Evolutionary conservation across 116 monocot species (phyloP), one percentile per base, ranked within the genome.

Genomic region (Iris pallida): DNA sequence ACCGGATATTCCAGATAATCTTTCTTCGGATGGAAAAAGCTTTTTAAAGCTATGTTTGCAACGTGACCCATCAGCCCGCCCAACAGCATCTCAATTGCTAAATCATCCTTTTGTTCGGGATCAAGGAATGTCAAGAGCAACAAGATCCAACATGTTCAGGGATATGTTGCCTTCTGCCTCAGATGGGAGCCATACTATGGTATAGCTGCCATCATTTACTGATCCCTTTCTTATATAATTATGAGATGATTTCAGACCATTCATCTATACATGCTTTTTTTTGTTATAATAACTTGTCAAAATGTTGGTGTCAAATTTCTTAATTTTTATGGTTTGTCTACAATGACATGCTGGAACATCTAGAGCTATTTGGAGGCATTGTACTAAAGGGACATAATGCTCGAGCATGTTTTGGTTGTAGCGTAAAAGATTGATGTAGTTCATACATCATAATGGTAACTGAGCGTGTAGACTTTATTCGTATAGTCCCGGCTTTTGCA

Each of bases 21-120:
- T 90, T 42, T 87, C 90, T 57, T 49, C 65, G 30, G 88, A 90
- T 41, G 90, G 73, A 20, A 90, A 83, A 75, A 71, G 49, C 40
- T 94, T 94, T 65, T 42, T 94, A 55, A 85, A 59, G 59, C 80
- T 83, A 13, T 94, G 94, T 59, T 81, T 94, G 71, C 87, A 87
- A 48, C 82, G 90, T 62, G 94, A 94, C 57, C 88, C 90, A 47
- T 80, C 81, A 12, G 71, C 83, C 45, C 84, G 94, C 18, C 85
- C 90, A 15, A 82, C 87, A 58, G 94, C 94, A 48, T 73, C 70
- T 45, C 81, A 83, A 40, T 74, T 94, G 64, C 69, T 94, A 77
- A 79, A 87, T 44, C 94, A 94, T 55, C 83, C 90, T 47, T 94
- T 94, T 79, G 85, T 94, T 73, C 71, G 80, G 56, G 83, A 83